phyloP scores from a whole-genome alignment of 495 filamentous ascomycete genomes.

The Penicillium arizonense region DNA sequence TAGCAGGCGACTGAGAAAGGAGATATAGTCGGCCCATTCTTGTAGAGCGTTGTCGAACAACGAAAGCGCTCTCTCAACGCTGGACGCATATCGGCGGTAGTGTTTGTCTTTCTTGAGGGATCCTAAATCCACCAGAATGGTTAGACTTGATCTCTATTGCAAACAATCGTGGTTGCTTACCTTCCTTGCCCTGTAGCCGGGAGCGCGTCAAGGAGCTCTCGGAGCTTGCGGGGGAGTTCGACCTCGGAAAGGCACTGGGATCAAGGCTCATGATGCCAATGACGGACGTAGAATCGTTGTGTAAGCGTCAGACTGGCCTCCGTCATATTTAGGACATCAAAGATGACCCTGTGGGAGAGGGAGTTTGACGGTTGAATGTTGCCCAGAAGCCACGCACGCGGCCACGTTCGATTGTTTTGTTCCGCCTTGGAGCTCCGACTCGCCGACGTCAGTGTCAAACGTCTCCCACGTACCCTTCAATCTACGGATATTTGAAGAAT shows the following conservation, averaged over 20 bases:
- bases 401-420: slow-evolving; percentile 28
- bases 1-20: slow-evolving; percentile 84
- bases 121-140: slow-evolving; percentile 43
- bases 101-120: slow-evolving; percentile 79
- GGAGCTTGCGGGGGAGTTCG: slow-evolving; percentile 74
- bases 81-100: slow-evolving; percentile 86
- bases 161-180: slow-evolving; percentile 23
- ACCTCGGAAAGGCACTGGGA: slow-evolving; percentile 60
- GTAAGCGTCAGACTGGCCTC: slow-evolving; percentile 21
- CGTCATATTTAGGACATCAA: slow-evolving; percentile 41
- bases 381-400: slow-evolving; percentile 31
- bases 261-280: slow-evolving; percentile 68
- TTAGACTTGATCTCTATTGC: slow-evolving; percentile 2
- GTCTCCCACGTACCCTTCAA: neutral
- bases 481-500: neutral
- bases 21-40: slow-evolving; percentile 99
- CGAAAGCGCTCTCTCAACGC: slow-evolving; percentile 82
- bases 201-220: slow-evolving; percentile 68
- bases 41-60: slow-evolving; percentile 91
- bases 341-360: slow-evolving; percentile 10
- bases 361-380: slow-evolving; percentile 14
- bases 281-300: slow-evolving; percentile 24
- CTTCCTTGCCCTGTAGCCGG: slow-evolving; percentile 52
- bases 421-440: slow-evolving; percentile 24
- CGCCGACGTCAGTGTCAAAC: slow-evolving; percentile 19